phyloP scores from a whole-genome alignment of 345 rosid genomes.

The Heritiera fomes region DNA sequence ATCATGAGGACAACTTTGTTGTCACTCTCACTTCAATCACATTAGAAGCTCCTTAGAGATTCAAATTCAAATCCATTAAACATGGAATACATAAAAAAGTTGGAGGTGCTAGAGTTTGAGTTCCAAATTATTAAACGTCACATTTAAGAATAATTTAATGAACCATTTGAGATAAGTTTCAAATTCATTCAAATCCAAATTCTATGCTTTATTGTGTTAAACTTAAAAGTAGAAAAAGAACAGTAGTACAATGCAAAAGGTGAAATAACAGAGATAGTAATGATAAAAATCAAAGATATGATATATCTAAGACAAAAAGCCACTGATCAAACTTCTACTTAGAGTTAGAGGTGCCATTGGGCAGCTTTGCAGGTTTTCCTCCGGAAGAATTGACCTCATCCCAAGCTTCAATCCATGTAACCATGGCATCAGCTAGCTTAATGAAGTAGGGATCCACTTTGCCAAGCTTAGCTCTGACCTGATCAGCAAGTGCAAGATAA shows the following conservation, averaged over 20 bases:
- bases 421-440: conserved; percentile 85
- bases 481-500: conserved; percentile 70
- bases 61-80: background rate
- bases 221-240: background rate
- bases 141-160: too few species aligned
- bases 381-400: conserved; percentile 71
- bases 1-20: too few species aligned
- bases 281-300: background rate
- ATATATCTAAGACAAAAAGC: background rate
- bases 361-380: conserved; percentile 20
- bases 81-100: too few species aligned
- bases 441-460: conserved; percentile 67
- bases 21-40: too few species aligned
- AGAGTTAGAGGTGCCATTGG: conserved; percentile 35
- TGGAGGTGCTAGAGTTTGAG: too few species aligned
- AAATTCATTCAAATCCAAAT: background rate
- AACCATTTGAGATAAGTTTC: too few species aligned
- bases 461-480: conserved; percentile 68
- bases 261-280: background rate
- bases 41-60: background rate
- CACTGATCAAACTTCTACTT: conserved; percentile 12
- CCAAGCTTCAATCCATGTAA: conserved; percentile 89
- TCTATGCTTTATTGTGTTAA: background rate
- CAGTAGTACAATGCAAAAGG: too few species aligned
- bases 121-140: too few species aligned